These are phyloP conservation scores for Claviceps arundinis DNA, from an alignment of 2,329 filamentous ascomycete genomes.

Conservation along the genomic window DNA sequence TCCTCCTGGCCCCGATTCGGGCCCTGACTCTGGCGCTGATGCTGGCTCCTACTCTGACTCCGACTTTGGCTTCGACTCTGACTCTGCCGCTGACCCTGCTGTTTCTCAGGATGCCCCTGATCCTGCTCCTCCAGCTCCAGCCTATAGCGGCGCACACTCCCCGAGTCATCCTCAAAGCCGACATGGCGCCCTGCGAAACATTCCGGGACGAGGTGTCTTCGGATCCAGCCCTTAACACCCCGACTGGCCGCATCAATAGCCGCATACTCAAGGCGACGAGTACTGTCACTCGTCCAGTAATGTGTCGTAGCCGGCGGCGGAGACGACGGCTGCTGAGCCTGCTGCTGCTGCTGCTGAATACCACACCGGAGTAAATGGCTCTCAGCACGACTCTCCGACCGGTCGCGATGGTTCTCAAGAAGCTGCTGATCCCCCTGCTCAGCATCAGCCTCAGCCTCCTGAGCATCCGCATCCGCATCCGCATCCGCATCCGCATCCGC, in stretches of 20 bases:
- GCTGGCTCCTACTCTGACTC: no score
- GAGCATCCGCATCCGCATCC: no score
- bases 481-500: no score
- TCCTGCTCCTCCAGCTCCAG: slow-evolving; percentile 43
- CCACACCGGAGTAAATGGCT: no score
- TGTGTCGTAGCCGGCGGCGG: slow-evolving; percentile 44
- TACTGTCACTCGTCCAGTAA: slow-evolving; percentile 54
- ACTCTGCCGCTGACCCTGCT: no score
- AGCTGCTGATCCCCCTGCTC: no score
- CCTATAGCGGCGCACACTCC: slow-evolving; percentile 50
- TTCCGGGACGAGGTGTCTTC: slow-evolving; percentile 43
- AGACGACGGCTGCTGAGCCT: slow-evolving; percentile 10
- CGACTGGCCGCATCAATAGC: slow-evolving; percentile 50
- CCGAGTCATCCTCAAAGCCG: slow-evolving; percentile 47
- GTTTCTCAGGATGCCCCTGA: slow-evolving; percentile 13
- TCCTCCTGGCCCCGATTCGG: not conserved
- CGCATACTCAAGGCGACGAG: slow-evolving; percentile 49
- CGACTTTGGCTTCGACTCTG: no score
- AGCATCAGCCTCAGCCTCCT: no score
- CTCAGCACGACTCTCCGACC: no score
- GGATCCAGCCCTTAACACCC: slow-evolving; percentile 47
- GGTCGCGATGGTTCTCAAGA: not conserved
- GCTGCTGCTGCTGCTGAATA: not conserved
- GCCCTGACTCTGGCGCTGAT: no score
- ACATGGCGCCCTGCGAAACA: slow-evolving; percentile 44